A percentile compares a stretch with the other conserved stretches of the same genome.
These are phyloP conservation scores for Lachancea kluyveri DNA, from an alignment of 805 yeast species.

Conservation along the genomic window DNA sequence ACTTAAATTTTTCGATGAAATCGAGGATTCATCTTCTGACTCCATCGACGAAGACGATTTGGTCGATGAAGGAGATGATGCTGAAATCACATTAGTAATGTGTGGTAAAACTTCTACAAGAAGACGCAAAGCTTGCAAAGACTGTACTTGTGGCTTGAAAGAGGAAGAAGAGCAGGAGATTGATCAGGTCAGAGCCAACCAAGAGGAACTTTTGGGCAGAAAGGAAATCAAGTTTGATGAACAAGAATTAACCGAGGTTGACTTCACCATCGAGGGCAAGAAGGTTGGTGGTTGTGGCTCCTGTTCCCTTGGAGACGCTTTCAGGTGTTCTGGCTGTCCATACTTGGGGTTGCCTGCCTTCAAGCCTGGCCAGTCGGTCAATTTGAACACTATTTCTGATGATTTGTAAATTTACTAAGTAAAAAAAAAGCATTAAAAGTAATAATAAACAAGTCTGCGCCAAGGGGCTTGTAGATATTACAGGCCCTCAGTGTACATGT, in stretches of 20 bases:
- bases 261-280: constrained; percentile 94
- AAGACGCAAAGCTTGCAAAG: constrained; percentile 87
- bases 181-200: constrained; percentile 22
- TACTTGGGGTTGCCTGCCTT: constrained; percentile 95
- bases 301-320: constrained; percentile 96
- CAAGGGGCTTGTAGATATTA: no score
- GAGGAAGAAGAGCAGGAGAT: constrained; percentile 71
- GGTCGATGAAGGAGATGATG: constrained; percentile 35
- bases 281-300: constrained; percentile 93
- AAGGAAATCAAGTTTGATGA: constrained; percentile 37
- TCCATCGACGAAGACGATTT: constrained; percentile 55
- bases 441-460: no score
- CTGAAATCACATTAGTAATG: constrained; percentile 23
- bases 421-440: no score
- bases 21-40: constrained; percentile 41
- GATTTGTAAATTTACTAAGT: constrained; percentile 45
- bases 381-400: constrained; percentile 68
- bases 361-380: constrained; percentile 91
- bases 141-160: constrained; percentile 94
- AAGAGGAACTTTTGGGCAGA: constrained; percentile 36
- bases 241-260: constrained; percentile 82
- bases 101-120: constrained; percentile 28
- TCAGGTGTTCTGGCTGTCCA: constrained; percentile 98
- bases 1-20: constrained; percentile 48
- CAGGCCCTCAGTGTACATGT: no score